Conservation (phyloP, 768 basidiomycete species). For the Serendipita sp. region DNA sequence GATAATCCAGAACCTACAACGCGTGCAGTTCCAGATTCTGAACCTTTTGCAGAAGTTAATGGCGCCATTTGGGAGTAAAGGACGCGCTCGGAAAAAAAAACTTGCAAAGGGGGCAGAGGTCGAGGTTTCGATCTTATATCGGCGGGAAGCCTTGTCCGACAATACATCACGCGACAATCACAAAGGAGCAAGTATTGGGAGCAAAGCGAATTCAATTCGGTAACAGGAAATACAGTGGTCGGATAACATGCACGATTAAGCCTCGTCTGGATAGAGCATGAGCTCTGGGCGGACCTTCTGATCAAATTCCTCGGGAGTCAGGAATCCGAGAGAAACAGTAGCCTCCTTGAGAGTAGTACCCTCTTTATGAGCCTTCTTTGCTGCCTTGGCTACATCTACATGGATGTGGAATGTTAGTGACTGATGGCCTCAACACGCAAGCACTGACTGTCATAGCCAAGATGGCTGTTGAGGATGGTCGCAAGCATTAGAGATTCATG, state of each 20-base stretch:
- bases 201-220: background rate
- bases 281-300: conserved; percentile 80
- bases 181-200: background rate
- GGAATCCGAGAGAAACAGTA: conserved; percentile 68
- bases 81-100: background rate
- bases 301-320: conserved; percentile 87
- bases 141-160: background rate
- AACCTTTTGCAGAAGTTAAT: conserved; percentile 26
- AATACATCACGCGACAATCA: background rate
- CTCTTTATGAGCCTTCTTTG: conserved; percentile 99
- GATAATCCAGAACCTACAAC: conserved; percentile 84
- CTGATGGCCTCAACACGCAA: background rate
- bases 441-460: conserved; percentile 89
- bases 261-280: conserved; percentile 63
- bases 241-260: background rate
- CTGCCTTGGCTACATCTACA: conserved; percentile 89
- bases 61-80: background rate
- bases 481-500: conserved; percentile 97
- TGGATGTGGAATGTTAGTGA: conserved; percentile 8
- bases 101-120: background rate
- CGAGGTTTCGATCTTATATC: background rate
- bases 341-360: conserved; percentile 93
- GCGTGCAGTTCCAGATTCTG: conserved; percentile 80
- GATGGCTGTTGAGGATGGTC: conserved; percentile 86
- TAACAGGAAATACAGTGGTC: background rate